A percentile compares a stretch with the other conserved stretches of the same genome.
phyloP scores from a whole-genome alignment of 2,329 filamentous ascomycete genomes.

The Phialocephala subalpina region DNA sequence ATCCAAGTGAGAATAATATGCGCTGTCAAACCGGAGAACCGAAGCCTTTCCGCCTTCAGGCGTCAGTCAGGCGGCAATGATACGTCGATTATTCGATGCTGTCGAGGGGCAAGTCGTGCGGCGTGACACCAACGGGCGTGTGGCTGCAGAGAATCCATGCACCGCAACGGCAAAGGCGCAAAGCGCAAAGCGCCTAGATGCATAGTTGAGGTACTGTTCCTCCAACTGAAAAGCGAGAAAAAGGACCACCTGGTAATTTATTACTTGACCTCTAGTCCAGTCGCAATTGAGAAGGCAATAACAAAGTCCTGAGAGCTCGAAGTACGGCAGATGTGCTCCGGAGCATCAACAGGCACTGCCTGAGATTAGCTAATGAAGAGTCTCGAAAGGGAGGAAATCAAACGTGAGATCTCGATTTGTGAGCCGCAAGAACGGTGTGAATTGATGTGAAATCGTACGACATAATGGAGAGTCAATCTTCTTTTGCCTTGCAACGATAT shows the following conservation, averaged over 20 bases:
- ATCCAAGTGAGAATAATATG: background rate
- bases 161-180: slow-evolving; percentile 12
- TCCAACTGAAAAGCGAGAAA: background rate
- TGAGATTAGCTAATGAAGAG: background rate
- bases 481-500: background rate
- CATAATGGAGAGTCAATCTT: too few relatives aligned
- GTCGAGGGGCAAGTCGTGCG: background rate
- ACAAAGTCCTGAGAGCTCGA: background rate
- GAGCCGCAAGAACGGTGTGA: background rate
- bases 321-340: background rate
- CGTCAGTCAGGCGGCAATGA: slow-evolving; percentile 4
- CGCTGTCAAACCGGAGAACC: slow-evolving; percentile 3
- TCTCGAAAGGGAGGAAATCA: background rate
- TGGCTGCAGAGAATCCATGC: slow-evolving; percentile 9
- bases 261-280: background rate
- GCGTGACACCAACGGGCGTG: background rate
- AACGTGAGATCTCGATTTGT: background rate
- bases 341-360: background rate
- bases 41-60: background rate
- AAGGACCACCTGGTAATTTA: background rate
- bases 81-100: background rate
- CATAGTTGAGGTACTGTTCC: slow-evolving; percentile 2
- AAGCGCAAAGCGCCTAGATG: slow-evolving; percentile 10
- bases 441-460: background rate
- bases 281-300: background rate